Base-by-base conservation (phyloP, 179 eudicot species). In the Actinidia arguta region DNA sequence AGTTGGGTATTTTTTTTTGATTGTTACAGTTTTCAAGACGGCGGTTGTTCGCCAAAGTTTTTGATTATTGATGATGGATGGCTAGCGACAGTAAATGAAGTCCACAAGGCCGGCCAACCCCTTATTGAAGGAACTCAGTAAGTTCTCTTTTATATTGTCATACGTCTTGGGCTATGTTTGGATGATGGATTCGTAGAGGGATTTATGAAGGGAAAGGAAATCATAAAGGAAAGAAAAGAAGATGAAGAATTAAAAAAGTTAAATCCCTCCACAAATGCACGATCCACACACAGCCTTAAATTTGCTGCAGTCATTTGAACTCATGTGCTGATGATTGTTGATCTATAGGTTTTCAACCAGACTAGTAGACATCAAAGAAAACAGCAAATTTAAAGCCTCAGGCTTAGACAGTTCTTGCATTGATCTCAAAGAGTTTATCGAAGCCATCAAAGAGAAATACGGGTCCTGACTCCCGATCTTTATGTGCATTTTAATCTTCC, bases 51-150 rank as follows among this genome's bases (percentile, higher is more conserved):
- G 5, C 95, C 97, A 11, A 94, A 82, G 68, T 92, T 90, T 83
- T 80, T 94, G 89, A 92, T 94, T 42, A 89, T 94, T 54, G 97
- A 92, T 88, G 95, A 92, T 51, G 97, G 94, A 50, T 94, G 97
- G 97, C 97, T 92, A 86, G 93, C 91, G 73, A 88, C 93, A 1
- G 61, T 25, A 61, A 91, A 93, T 56, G 94, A 94, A 50, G 90
- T 90, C 46, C 44, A 22, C 0, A 89, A 82, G 39, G 92, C 91
- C 75, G 93, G 89, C 11, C 91, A 90, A 86, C 90, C 91, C 4
- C 78, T 85, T 51, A 75, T 70, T 78, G 92, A 91, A 88, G 93
- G 93, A 71, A 81, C 89, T 62, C 59, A 94, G 97, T 87, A 31
- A 31, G 36, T 31, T 31, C 36, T 31, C 36, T 31, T 31, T 31